phyloP scores from a whole-genome alignment of 495 filamentous ascomycete genomes.

The Parachaetomium inaequale region DNA sequence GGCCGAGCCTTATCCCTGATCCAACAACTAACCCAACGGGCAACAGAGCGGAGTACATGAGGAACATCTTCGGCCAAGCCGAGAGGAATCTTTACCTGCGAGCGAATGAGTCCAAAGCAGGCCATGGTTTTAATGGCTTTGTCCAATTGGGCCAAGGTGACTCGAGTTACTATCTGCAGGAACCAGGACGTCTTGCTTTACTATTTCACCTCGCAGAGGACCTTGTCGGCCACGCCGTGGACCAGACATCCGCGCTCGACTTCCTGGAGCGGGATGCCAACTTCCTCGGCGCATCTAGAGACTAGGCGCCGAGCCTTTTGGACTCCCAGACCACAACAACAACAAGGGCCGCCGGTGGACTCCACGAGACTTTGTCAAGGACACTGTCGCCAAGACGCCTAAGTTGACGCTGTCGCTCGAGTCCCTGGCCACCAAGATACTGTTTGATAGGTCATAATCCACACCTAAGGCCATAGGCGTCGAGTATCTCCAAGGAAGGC shows the following conservation, averaged over 20 bases:
- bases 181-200: constrained; percentile 32
- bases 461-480: constrained; percentile 33
- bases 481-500: constrained; percentile 35
- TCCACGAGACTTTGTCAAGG: constrained; percentile 36
- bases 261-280: constrained; percentile 18
- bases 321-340: constrained; percentile 11
- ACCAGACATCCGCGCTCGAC: not conserved
- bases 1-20: not conserved
- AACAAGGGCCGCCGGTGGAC: constrained; percentile 29
- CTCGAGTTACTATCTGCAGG: constrained; percentile 36
- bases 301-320: constrained; percentile 17
- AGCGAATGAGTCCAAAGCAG: constrained; percentile 22
- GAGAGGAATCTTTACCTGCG: constrained; percentile 40
- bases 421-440: constrained; percentile 38
- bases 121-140: constrained; percentile 42
- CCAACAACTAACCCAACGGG: constrained; percentile 9
- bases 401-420: constrained; percentile 26
- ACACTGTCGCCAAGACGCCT: constrained; percentile 26
- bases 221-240: constrained; percentile 16
- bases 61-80: constrained; percentile 34
- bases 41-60: constrained; percentile 31
- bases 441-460: constrained; percentile 22
- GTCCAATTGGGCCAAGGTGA: constrained; percentile 29
- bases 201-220: constrained; percentile 33
- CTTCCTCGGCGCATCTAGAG: constrained; percentile 7